Conservation (phyloP, 176 grass and related monocot genomes). For the Alopecurus myosuroides region DNA sequence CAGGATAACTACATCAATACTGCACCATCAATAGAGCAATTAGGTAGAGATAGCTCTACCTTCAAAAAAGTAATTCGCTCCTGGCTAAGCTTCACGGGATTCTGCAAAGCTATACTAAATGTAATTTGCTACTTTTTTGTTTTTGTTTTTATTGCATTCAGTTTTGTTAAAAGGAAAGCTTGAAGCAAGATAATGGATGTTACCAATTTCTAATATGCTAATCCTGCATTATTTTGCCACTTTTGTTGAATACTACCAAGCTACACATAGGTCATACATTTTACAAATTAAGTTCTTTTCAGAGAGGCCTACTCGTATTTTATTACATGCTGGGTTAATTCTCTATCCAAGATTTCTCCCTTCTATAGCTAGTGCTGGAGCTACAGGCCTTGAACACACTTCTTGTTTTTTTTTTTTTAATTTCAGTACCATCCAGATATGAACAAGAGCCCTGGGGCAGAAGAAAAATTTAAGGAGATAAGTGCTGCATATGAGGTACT, state of each 20-base stretch:
- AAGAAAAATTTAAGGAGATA: conserved; percentile 97
- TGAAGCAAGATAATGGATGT: not conserved
- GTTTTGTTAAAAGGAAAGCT: not conserved
- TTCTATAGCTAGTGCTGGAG: not conserved
- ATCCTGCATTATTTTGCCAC: not conserved
- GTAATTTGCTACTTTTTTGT: not conserved
- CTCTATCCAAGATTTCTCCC: not conserved
- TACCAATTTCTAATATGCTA: not conserved
- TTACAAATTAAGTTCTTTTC: not conserved
- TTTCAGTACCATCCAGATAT: conserved; percentile 93
- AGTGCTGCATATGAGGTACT: conserved; percentile 97
- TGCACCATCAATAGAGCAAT: not conserved
- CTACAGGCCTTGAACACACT: conserved; percentile 7
- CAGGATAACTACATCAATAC: not conserved
- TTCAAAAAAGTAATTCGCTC: not conserved
- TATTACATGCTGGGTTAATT: not conserved
- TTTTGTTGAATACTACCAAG: not conserved
- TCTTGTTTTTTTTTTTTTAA: conserved; percentile 18
- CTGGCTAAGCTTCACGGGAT: not conserved
- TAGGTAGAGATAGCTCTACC: not conserved
- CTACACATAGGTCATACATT: not conserved
- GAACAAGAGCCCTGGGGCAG: conserved; percentile 77
- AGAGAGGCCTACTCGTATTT: not conserved
- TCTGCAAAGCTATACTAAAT: not conserved
- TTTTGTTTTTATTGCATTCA: not conserved